Percentiles rank a stretch among this genome's conserved stretches.
phyloP scores from a whole-genome alignment of 306 rosid genomes.

The Gillenia trifoliata region DNA sequence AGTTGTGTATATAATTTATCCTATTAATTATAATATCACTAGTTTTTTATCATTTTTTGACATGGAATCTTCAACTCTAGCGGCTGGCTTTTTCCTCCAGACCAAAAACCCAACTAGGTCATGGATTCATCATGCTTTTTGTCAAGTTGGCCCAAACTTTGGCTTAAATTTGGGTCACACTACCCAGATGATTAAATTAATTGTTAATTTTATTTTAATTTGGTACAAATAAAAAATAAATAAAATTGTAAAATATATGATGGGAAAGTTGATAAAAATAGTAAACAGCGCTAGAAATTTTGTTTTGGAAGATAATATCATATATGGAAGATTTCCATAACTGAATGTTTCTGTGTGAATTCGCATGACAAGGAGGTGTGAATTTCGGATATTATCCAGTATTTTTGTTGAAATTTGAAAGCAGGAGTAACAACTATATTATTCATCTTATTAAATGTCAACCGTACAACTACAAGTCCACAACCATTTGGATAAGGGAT shows the following conservation, averaged over 20 bases:
- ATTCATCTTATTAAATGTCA: neutral
- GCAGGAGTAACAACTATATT: neutral
- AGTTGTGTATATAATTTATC: neutral
- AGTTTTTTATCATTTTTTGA: neutral
- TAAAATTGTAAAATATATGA: neutral
- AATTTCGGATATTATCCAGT: neutral
- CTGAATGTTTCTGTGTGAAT: neutral
- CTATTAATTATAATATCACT: neutral
- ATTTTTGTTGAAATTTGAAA: neutral
- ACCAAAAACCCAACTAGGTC: neutral
- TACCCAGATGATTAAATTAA: neutral
- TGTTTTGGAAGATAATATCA: neutral
- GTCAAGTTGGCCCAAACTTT: neutral
- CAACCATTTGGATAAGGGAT: neutral
- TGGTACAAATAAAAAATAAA: neutral
- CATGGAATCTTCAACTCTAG: neutral
- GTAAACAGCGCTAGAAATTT: neutral
- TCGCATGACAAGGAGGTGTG: neutral
- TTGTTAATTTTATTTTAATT: neutral
- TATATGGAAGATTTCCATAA: neutral
- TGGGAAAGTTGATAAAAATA: neutral
- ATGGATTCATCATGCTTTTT: neutral
- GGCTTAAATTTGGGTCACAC: neutral
- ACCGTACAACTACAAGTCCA: neutral
- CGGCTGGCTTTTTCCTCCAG: neutral